These are phyloP conservation scores for Colletotrichum sp. DNA, from an alignment of 2,329 filamentous ascomycete species.

Conservation along the genomic window DNA sequence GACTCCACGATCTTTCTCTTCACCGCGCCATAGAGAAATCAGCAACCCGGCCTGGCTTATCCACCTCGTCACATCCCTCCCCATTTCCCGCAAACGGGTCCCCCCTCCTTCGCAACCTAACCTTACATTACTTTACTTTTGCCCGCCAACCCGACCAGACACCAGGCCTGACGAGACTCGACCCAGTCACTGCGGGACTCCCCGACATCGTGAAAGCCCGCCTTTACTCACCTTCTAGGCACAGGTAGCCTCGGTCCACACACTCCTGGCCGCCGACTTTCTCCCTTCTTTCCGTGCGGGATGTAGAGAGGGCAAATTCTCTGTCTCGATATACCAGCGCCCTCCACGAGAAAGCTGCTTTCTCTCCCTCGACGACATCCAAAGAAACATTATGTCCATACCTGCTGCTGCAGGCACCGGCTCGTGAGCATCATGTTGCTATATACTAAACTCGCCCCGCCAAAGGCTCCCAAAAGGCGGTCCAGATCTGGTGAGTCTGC, in stretches of 20 bases:
- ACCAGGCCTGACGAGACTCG: neutral
- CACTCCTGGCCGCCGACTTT: neutral
- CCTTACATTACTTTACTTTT: neutral
- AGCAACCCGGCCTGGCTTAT: neutral
- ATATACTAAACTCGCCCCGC: conserved; percentile 61
- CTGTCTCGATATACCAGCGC: neutral
- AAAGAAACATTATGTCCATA: conserved; percentile 15
- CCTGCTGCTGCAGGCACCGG: conserved; percentile 10
- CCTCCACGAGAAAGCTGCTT: neutral
- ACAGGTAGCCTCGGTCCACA: conserved; percentile 18
- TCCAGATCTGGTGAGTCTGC: conserved; percentile 61
- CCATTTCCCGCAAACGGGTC: neutral
- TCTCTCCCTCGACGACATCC: neutral
- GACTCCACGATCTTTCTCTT: conserved; percentile 7
- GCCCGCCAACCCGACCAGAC: neutral
- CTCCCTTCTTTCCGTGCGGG: conserved; percentile 4
- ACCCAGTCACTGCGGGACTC: neutral
- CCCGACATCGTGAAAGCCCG: conserved; percentile 19
- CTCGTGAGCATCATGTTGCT: conserved; percentile 53
- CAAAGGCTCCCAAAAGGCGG: conserved; percentile 64
- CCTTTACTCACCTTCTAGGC: conserved; percentile 14
- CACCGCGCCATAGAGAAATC: neutral
- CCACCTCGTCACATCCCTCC: conserved; percentile 2
- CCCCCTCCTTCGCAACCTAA: neutral
- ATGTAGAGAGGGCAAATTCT: conserved; percentile 16